Conservation (phyloP, 73 alveolate genomes). For the Blepharisma stoltei region DNA sequence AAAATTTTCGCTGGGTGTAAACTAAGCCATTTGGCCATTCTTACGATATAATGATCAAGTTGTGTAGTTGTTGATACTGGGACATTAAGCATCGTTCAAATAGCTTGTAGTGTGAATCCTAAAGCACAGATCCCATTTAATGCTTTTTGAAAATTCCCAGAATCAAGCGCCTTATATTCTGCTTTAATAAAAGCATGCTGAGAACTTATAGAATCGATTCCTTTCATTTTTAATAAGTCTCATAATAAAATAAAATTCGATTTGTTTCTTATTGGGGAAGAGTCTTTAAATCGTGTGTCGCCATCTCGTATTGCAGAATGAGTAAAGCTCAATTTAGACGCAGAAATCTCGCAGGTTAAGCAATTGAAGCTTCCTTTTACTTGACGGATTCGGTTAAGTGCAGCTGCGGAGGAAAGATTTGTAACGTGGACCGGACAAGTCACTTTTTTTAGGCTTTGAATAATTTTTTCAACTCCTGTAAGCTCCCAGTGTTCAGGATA, state of each 20-base stretch:
- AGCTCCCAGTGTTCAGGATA: slow-evolving; percentile 27
- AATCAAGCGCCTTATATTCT: slow-evolving; percentile 1
- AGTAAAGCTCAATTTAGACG: not conserved
- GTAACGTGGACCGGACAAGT: slow-evolving; percentile 2
- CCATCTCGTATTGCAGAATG: not conserved
- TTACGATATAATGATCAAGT: slow-evolving; percentile 25
- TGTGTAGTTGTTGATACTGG: not conserved
- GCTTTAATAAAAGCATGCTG: not conserved
- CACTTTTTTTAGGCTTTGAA: not conserved
- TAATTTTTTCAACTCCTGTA: slow-evolving; percentile 6
- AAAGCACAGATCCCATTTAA: not conserved
- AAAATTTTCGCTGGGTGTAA: slow-evolving; percentile 15
- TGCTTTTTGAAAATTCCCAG: slow-evolving; percentile 24
- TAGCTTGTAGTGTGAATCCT: slow-evolving; percentile 17
- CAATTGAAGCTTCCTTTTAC: not conserved
- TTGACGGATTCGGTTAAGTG: slow-evolving; percentile 1
- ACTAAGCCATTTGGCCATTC: slow-evolving; percentile 5
- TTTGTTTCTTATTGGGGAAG: slow-evolving; percentile 28
- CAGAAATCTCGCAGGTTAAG: not conserved
- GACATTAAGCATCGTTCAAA: slow-evolving; percentile 1
- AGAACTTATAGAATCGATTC: slow-evolving; percentile 18
- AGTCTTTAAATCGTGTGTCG: slow-evolving; percentile 30
- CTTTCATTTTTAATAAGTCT: slow-evolving; percentile 19
- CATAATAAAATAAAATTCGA: slow-evolving; percentile 8
- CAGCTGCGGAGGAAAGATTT: slow-evolving; percentile 12